phyloP scores from a whole-genome alignment of 2,329 filamentous ascomycete species.

The Neurospora sp. region DNA sequence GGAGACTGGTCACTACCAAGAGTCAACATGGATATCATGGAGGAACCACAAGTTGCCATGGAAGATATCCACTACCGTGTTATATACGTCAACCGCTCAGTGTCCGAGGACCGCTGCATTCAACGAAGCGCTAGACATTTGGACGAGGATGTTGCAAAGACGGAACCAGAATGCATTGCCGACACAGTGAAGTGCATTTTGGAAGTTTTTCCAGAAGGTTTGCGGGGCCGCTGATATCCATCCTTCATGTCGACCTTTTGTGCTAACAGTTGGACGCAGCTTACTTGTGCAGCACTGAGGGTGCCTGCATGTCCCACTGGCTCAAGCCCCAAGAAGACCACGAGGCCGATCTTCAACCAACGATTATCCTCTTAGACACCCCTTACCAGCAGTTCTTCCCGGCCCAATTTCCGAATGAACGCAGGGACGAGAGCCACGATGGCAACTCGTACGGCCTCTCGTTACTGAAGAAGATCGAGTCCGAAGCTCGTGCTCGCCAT shows the following conservation, averaged over 20 bases:
- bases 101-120: slow-evolving; percentile 33
- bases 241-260: background rate
- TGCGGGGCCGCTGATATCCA: slow-evolving; percentile 12
- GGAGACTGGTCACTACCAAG: slow-evolving; percentile 47
- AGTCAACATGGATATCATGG: slow-evolving; percentile 22
- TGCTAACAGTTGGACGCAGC: slow-evolving; percentile 28
- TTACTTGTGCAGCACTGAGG: slow-evolving; percentile 43
- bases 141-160: slow-evolving; percentile 12
- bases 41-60: slow-evolving; percentile 28
- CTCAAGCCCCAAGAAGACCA: slow-evolving; percentile 43
- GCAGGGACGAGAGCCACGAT: slow-evolving; percentile 28
- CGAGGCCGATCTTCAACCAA: slow-evolving; percentile 43
- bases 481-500: slow-evolving; percentile 46
- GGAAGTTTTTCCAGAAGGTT: slow-evolving; percentile 46
- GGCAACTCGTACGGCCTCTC: slow-evolving; percentile 46
- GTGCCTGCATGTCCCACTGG: slow-evolving; percentile 42
- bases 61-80: slow-evolving; percentile 47
- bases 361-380: slow-evolving; percentile 46
- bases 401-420: slow-evolving; percentile 22
- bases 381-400: slow-evolving; percentile 39
- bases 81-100: slow-evolving; percentile 48
- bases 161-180: slow-evolving; percentile 31
- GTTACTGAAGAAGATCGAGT: slow-evolving; percentile 46
- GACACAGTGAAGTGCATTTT: slow-evolving; percentile 39
- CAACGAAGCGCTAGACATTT: slow-evolving; percentile 14